Evolutionary conservation across 805 yeast species (phyloP).

Genomic region (Candida silvicultrix): DNA sequence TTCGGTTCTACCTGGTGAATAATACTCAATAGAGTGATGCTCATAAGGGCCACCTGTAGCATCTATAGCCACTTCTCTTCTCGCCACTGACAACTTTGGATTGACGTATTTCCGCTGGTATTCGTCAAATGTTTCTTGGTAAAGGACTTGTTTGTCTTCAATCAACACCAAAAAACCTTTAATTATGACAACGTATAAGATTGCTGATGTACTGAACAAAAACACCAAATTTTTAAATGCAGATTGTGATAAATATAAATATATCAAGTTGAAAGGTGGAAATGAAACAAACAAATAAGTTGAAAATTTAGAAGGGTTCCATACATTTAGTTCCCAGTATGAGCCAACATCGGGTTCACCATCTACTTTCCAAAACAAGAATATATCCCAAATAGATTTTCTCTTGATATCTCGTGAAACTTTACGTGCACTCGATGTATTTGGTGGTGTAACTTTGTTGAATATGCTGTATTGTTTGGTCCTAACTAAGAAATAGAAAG

Average conservation of each 20-base stretch:
- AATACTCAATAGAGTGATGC: constrained; percentile 21
- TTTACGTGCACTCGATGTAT: constrained; percentile 14
- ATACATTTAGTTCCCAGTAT: constrained; percentile 52
- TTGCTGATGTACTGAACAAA: constrained; percentile 29
- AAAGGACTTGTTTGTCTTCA: constrained; percentile 53
- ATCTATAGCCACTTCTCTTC: constrained; percentile 57
- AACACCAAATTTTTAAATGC: constrained; percentile 31
- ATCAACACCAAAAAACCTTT: constrained; percentile 39
- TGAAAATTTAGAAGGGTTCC: constrained; percentile 62
- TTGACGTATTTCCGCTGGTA: constrained; percentile 55
- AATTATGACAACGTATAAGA: constrained; percentile 34
- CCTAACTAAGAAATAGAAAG: constrained; percentile 14
- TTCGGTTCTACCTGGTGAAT: constrained; percentile 25
- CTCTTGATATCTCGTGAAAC: constrained; percentile 5
- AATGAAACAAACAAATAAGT: constrained; percentile 44
- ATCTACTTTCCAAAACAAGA: not conserved
- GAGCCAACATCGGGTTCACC: constrained; percentile 17
- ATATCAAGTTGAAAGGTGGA: constrained; percentile 49
- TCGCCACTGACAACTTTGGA: constrained; percentile 44
- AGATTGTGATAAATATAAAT: constrained; percentile 33
- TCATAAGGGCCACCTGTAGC: constrained; percentile 36
- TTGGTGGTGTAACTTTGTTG: constrained; percentile 14
- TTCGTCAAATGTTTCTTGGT: constrained; percentile 56
- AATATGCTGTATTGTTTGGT: constrained; percentile 20
- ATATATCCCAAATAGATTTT: not conserved